Conservation (phyloP, 441 rosid species). For the Jatropha podagrica region DNA sequence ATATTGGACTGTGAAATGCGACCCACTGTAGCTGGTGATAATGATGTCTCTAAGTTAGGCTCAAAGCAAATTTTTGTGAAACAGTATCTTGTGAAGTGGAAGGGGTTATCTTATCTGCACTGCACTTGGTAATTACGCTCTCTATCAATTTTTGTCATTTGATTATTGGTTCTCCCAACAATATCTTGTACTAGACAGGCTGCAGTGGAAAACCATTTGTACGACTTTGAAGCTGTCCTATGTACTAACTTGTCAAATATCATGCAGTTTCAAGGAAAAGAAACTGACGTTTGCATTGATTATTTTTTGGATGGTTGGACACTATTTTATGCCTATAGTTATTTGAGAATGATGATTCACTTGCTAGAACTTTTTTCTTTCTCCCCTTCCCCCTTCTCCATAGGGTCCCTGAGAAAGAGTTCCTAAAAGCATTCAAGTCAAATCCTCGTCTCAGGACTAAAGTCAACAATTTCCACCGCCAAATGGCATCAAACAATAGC, state of each 20-base stretch:
- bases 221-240: constrained; percentile 1
- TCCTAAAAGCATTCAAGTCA: constrained; percentile 88
- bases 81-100: constrained; percentile 99
- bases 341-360: constrained; percentile 22
- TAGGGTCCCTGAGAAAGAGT: constrained; percentile 96
- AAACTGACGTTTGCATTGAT: constrained; percentile 9
- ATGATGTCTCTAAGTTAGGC: constrained; percentile 62
- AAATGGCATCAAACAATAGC: constrained; percentile 59
- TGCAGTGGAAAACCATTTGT: background rate
- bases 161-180: background rate
- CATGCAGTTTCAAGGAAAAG: constrained; percentile 4
- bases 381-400: background rate
- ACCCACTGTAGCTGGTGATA: constrained; percentile 75
- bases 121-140: constrained; percentile 73
- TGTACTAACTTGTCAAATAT: background rate
- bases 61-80: constrained; percentile 82
- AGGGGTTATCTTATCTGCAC: constrained; percentile 95
- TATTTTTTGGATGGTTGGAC: constrained; percentile 20
- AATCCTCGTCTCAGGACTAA: constrained; percentile 88
- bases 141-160: background rate
- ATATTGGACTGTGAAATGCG: constrained; percentile 93
- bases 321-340: background rate
- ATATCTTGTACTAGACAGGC: background rate
- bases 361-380: constrained; percentile 12
- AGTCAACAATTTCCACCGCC: constrained; percentile 90